A percentile compares a stretch with the other conserved stretches of the same genome.
Evolutionary conservation across 1,139 yeast species (phyloP).

Genomic region (Pichia sp.): DNA sequence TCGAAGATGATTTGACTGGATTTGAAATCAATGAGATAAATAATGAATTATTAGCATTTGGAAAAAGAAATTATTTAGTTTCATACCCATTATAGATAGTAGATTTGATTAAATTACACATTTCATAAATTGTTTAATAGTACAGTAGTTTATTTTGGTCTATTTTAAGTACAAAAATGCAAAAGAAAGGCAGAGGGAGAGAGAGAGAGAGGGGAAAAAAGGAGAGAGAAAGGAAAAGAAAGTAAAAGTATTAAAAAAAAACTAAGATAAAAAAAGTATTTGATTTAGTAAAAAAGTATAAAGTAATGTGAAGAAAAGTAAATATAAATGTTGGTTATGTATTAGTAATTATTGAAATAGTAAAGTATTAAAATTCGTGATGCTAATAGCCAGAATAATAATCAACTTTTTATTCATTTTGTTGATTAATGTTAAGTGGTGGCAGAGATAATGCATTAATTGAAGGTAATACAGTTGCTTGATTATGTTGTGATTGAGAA

Average conservation of each 20-base stretch:
- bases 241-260: no score
- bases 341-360: not conserved
- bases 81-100: conserved; percentile 1
- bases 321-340: not conserved
- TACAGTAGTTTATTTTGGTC: no score
- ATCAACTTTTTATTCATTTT: not conserved
- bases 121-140: no score
- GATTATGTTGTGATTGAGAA: not conserved
- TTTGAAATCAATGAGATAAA: not conserved
- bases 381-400: not conserved
- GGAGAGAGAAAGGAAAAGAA: no score
- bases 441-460: conserved; percentile 28
- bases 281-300: not conserved
- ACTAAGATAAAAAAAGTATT: no score
- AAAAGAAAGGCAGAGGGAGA: no score
- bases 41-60: conserved; percentile 9
- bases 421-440: conserved; percentile 25
- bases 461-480: conserved; percentile 21
- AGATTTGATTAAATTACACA: no score
- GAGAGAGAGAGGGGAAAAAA: no score
- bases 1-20: conserved; percentile 8
- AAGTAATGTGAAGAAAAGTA: no score
- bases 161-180: no score
- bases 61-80: conserved; percentile 11
- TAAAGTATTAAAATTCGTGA: not conserved